Conservation (phyloP, 495 filamentous ascomycete species). For the Xylaria castorea region DNA sequence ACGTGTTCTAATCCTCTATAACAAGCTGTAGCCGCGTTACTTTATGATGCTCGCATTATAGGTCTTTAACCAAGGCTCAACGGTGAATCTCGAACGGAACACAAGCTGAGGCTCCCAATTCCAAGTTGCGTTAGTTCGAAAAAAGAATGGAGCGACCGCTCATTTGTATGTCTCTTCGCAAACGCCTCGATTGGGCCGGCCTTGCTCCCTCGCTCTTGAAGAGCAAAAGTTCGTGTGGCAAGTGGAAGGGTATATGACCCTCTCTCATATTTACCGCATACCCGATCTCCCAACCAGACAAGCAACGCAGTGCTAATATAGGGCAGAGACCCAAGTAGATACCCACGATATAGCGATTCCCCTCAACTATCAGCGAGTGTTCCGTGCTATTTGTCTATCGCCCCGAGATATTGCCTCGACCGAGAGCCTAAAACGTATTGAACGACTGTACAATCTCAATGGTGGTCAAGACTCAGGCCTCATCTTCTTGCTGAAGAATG, state of each 20-base stretch:
- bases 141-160: conserved; percentile 37
- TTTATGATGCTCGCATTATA: background rate
- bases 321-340: conserved; percentile 55
- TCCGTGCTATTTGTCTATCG: conserved; percentile 63
- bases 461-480: conserved; percentile 55
- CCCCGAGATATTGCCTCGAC: conserved; percentile 48
- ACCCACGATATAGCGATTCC: conserved; percentile 64
- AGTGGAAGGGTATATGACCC: conserved; percentile 56
- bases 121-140: background rate
- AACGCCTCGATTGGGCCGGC: conserved; percentile 57
- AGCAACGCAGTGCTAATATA: conserved; percentile 18
- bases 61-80: background rate
- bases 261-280: background rate
- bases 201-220: conserved; percentile 53
- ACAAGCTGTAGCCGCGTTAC: background rate
- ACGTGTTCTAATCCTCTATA: background rate
- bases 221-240: conserved; percentile 33
- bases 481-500: conserved; percentile 57
- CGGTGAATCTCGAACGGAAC: background rate
- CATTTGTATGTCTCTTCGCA: conserved; percentile 64
- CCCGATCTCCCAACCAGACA: background rate
- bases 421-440: conserved; percentile 49
- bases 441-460: conserved; percentile 53
- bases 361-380: conserved; percentile 35
- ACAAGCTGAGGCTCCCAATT: background rate